A percentile compares a stretch with the other conserved stretches of the same genome.
These are phyloP conservation scores for Trichoderma harzianum DNA, from an alignment of 2,329 filamentous ascomycete genomes.

Conservation along the genomic window DNA sequence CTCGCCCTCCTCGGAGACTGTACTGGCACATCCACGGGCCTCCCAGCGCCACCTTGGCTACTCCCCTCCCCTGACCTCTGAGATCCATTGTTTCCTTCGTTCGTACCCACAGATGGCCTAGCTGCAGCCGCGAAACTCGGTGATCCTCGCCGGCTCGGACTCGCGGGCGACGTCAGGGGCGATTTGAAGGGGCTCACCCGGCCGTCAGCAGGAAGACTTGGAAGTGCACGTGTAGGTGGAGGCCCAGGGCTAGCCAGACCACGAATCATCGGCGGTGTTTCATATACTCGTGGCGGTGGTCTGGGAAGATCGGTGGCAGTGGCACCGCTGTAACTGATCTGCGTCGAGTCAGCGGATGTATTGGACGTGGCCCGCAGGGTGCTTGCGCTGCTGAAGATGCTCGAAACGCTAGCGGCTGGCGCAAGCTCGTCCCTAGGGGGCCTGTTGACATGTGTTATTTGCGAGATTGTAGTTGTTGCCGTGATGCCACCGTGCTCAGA, in stretches of 20 bases:
- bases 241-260: constrained; percentile 38
- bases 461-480: not conserved
- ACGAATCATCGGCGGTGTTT: constrained; percentile 20
- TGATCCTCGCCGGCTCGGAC: not conserved
- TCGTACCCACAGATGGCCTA: not conserved
- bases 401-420: not conserved
- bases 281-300: constrained; percentile 16
- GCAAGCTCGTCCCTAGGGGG: not conserved
- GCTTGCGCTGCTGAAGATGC: not conserved
- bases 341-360: not conserved
- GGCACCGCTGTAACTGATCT: not conserved
- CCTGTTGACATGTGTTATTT: not conserved
- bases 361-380: not conserved
- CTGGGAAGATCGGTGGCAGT: not conserved
- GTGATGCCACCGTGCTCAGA: not conserved
- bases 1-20: constrained; percentile 15
- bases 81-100: not conserved
- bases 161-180: not conserved
- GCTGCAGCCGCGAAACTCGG: not conserved
- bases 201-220: constrained; percentile 25
- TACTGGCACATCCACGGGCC: not conserved
- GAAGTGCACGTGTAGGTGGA: constrained; percentile 44
- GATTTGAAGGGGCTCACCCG: constrained; percentile 21
- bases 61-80: not conserved
- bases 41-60: not conserved